Evolutionary conservation across 2,329 filamentous ascomycete genomes (phyloP).

Genomic region (Sarocladium brachiariae): DNA sequence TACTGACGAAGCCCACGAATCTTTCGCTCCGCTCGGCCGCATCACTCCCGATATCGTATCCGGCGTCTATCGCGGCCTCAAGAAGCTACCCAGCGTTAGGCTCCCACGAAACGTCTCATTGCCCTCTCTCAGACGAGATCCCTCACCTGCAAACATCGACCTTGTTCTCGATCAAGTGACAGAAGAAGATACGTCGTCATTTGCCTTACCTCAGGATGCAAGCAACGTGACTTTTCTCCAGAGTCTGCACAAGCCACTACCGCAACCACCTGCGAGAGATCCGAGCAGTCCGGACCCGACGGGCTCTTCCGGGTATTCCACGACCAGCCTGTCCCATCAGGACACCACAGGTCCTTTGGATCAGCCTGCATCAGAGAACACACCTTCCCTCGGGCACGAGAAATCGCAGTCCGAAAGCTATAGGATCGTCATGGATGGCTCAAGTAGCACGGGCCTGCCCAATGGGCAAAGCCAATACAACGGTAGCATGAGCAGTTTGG

Average conservation of each 20-base stretch:
- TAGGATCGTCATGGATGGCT: constrained; percentile 42
- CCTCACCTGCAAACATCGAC: neutral
- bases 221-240: constrained; percentile 47
- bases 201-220: constrained; percentile 37
- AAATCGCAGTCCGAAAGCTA: constrained; percentile 15
- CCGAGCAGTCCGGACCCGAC: neutral
- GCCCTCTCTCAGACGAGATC: constrained; percentile 2
- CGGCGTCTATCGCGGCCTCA: constrained; percentile 45
- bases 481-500: constrained; percentile 40
- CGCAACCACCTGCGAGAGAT: constrained; percentile 37
- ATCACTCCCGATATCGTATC: constrained; percentile 40
- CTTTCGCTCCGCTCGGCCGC: constrained; percentile 21
- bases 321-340: neutral
- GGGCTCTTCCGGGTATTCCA: neutral
- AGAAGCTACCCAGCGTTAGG: constrained; percentile 36
- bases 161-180: neutral
- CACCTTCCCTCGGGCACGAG: constrained; percentile 18
- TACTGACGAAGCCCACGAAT: constrained; percentile 13
- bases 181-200: neutral
- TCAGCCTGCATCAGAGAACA: neutral
- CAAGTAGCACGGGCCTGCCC: constrained; percentile 24
- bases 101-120: neutral
- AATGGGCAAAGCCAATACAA: constrained; percentile 26
- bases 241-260: constrained; percentile 52
- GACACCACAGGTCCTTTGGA: neutral